Conservation (phyloP, 2,329 filamentous ascomycete species). For the Fusarium sp. region DNA sequence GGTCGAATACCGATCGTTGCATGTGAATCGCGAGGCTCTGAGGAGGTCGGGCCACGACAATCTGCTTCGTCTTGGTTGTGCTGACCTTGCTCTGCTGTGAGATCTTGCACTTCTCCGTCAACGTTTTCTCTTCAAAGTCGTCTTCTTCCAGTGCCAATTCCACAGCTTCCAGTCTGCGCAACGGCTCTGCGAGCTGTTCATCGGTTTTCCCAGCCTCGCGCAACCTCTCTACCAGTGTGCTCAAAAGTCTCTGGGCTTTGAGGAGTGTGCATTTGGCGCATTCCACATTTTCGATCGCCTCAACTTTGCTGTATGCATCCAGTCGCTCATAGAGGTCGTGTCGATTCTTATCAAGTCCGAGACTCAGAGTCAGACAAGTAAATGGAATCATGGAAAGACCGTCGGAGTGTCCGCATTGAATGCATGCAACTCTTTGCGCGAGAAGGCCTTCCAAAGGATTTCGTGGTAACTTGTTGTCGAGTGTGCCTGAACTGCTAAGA, state of each 20-base stretch:
- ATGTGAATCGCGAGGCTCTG: constrained; percentile 86
- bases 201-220: constrained; percentile 52
- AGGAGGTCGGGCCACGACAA: constrained; percentile 85
- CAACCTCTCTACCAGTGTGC: constrained; percentile 57
- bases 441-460: constrained; percentile 91
- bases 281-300: constrained; percentile 88
- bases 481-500: constrained; percentile 51
- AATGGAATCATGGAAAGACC: constrained; percentile 92
- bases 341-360: constrained; percentile 70
- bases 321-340: constrained; percentile 84
- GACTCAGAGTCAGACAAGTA: constrained; percentile 89
- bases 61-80: constrained; percentile 90
- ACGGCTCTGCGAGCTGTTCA: constrained; percentile 63
- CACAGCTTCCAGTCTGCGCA: constrained; percentile 72
- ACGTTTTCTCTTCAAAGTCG: constrained; percentile 78
- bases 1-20: constrained; percentile 92
- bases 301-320: constrained; percentile 85
- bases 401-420: constrained; percentile 86
- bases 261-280: constrained; percentile 91
- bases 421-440: constrained; percentile 90
- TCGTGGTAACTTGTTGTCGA: constrained; percentile 56
- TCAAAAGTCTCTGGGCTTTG: constrained; percentile 62
- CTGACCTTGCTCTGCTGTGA: constrained; percentile 75
- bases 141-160: constrained; percentile 80
- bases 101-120: constrained; percentile 74